Evolutionary conservation across 139 green algal genomes (phyloP), one percentile per base, ranked within the genome.

Genomic region (Tetradesmus obliquus): DNA sequence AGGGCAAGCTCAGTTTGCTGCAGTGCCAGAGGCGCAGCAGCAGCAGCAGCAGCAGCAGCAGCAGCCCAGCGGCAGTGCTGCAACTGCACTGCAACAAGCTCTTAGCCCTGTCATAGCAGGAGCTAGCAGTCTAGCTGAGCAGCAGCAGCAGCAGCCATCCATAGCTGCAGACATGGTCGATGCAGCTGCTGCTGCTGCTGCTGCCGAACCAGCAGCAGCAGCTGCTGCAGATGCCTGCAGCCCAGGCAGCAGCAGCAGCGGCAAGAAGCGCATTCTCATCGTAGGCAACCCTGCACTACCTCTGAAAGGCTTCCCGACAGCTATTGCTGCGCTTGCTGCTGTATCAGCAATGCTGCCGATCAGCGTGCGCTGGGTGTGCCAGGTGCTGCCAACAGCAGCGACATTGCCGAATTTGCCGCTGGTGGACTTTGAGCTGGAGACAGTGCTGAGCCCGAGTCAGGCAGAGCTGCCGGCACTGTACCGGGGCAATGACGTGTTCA

Each of bases 281-380:
- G 95, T 97, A 5, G 95, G 95, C 62, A 97, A 97, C 91, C 95
- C 95, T 1, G 87, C 89, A 6, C 92, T 97, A 69, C 92, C 91
- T 19, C 90, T 97, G 22, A 97, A 97, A 74, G 95, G 95, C 54
- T 97, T 97, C 87, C 94, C 96, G 12, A 92, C 93, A 19, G 95
- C 94, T 10, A 84, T 96, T 13, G 90, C 90, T 10, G 90, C 88
- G 5, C 91, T 97, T 91, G 84, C 90, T 4, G 84, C 91, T 22
- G 94, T 96, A 10, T 92, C 94, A 71, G 82, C 90, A 51, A 81
- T 94, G 72, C 86, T 93, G 54, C 93, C 93, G 5, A 91, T 95
- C 6, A 87, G 92, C 51, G 93, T 97, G n/a, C 95, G 94, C 69
- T 97, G 96, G 96, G 90, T 97, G 57, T 97, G 96, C 88, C 95